Percentiles rank a stretch among this genome's conserved stretches.
Evolutionary conservation across 805 yeast genomes (phyloP).

Genomic region (Starmera caribaea): DNA sequence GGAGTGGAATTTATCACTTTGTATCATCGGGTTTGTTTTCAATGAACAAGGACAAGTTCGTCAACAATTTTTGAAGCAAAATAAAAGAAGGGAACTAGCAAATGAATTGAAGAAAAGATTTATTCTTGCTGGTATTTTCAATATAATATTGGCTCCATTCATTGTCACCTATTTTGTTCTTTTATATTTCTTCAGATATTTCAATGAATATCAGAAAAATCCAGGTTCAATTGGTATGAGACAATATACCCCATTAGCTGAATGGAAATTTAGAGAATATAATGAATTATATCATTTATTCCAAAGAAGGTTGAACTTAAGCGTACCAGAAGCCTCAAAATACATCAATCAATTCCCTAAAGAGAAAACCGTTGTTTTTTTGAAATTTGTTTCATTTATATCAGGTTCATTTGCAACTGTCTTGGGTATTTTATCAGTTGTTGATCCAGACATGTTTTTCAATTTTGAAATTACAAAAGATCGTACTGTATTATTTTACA

Average conservation of each 20-base stretch:
- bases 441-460: constrained; percentile 87
- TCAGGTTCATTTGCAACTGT: constrained; percentile 88
- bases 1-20: constrained; percentile 90
- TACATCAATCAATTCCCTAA: constrained; percentile 91
- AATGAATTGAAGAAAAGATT: constrained; percentile 71
- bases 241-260: constrained; percentile 89
- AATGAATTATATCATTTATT: constrained; percentile 90
- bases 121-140: constrained; percentile 79
- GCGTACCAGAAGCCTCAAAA: constrained; percentile 69
- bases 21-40: constrained; percentile 80
- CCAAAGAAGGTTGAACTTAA: constrained; percentile 64
- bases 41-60: constrained; percentile 77
- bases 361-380: constrained; percentile 46
- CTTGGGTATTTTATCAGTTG: constrained; percentile 60
- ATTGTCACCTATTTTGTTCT: constrained; percentile 74
- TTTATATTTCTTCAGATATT: constrained; percentile 80
- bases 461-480: constrained; percentile 82
- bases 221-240: constrained; percentile 78
- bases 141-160: constrained; percentile 76
- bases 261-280: constrained; percentile 90
- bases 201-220: constrained; percentile 83
- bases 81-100: constrained; percentile 55
- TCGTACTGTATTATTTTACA: constrained; percentile 75
- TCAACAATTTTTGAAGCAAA: constrained; percentile 57
- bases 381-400: constrained; percentile 60